A percentile compares a stretch with the other conserved stretches of the same genome.
Conservation (phyloP, 768 basidiomycete genomes). For the Xerocomellus dryophilus region DNA sequence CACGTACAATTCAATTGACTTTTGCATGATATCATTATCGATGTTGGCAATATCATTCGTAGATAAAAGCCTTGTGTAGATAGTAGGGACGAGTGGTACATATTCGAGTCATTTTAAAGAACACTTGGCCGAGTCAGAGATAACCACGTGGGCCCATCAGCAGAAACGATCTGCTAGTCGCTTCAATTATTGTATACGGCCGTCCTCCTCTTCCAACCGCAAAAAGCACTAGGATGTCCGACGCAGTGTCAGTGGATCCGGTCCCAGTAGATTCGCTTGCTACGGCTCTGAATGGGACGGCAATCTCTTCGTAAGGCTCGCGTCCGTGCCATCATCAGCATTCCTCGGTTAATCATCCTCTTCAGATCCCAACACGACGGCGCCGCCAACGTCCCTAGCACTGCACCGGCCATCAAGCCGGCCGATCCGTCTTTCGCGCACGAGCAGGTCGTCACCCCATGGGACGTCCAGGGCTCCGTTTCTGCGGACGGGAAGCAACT, state of each 20-base stretch:
- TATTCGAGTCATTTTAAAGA: background rate
- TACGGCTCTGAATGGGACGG: constrained; percentile 22
- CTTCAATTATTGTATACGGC: background rate
- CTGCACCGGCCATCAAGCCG: constrained; percentile 34
- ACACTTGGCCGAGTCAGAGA: background rate
- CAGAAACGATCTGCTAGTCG: no score
- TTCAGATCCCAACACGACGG: constrained; percentile 14
- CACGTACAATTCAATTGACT: constrained; percentile 23
- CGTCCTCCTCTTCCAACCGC: background rate
- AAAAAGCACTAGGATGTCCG: constrained; percentile 16
- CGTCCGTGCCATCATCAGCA: background rate
- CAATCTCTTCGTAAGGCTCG: constrained; percentile 32
- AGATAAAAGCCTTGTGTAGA: constrained; percentile 1
- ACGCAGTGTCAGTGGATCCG: constrained; percentile 25
- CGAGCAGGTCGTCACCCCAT: constrained; percentile 90
- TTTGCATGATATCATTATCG: constrained; percentile 30
- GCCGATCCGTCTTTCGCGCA: constrained; percentile 32
- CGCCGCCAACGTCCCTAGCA: background rate
- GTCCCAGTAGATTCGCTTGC: constrained; percentile 27
- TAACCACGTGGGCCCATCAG: no score
- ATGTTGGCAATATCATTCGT: constrained; percentile 18
- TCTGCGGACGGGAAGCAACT: constrained; percentile 85
- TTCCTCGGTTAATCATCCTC: background rate
- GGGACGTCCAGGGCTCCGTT: constrained; percentile 94
- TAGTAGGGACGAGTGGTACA: background rate